Evolutionary conservation across 805 yeast genomes (phyloP).

Genomic region (Cyberlindnera suaveolens): DNA sequence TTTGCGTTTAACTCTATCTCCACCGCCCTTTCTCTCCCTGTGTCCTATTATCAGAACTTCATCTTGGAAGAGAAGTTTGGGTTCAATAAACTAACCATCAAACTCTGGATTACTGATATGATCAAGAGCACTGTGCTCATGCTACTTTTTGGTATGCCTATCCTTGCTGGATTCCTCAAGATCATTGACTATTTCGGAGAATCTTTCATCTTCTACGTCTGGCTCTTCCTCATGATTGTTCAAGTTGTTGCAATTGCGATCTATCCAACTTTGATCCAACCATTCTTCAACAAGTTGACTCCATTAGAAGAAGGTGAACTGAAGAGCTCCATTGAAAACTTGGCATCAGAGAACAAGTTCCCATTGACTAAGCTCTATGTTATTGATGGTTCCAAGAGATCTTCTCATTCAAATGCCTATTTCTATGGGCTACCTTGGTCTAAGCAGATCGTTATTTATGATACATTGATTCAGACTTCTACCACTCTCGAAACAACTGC

Average conservation of each 20-base stretch:
- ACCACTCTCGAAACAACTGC: slow-evolving; percentile 80
- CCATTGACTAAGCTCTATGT: slow-evolving; percentile 84
- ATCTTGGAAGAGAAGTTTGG: slow-evolving; percentile 91
- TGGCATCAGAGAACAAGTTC: slow-evolving; percentile 72
- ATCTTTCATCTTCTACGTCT: slow-evolving; percentile 72
- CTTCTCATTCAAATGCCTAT: slow-evolving; percentile 95
- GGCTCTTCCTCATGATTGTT: slow-evolving; percentile 62
- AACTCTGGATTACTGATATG: slow-evolving; percentile 67
- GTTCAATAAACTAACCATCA: slow-evolving; percentile 77
- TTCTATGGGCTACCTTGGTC: slow-evolving; percentile 96
- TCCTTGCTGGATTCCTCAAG: slow-evolving; percentile 69
- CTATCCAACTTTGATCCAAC: slow-evolving; percentile 82
- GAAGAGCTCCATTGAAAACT: slow-evolving; percentile 69
- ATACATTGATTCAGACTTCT: slow-evolving; percentile 80
- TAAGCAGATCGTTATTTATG: slow-evolving; percentile 90
- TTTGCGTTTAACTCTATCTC: slow-evolving; percentile 44
- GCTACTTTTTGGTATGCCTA: slow-evolving; percentile 60
- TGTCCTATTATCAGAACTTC: slow-evolving; percentile 70
- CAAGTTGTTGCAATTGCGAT: slow-evolving; percentile 72
- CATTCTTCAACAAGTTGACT: slow-evolving; percentile 84
- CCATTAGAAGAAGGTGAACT: slow-evolving; percentile 90
- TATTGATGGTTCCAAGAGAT: slow-evolving; percentile 94
- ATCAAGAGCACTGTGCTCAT: slow-evolving; percentile 54
- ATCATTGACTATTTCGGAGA: slow-evolving; percentile 79
- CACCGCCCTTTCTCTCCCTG: slow-evolving; percentile 56